Base-by-base conservation (phyloP, 176 grass and related monocot genomes). In the Eleusine indica region DNA sequence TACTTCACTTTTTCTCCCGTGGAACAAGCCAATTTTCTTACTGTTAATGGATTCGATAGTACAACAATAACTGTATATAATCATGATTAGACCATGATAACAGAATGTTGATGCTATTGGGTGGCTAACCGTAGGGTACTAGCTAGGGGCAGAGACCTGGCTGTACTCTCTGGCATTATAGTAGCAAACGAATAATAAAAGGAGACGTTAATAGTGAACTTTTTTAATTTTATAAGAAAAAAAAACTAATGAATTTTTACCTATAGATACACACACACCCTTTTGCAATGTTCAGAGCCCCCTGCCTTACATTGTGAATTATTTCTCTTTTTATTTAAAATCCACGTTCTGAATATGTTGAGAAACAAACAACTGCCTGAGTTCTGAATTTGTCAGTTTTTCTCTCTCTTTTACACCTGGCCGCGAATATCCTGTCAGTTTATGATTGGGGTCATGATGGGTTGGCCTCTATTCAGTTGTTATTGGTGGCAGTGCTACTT, bases 401-500 rank as follows among this genome's bases (percentile, higher is more conserved):
- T 53, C 66, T 71, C 41, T 15, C 40, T 29, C 22, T 30, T 62
- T 63, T 80, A 82, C 73, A 89, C 56, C 65, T 79, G 9, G 21
- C 44, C 52, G 53, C n/a, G 67, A 91, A 85, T 82, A 69, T 86
- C 74, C 46, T 76, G 71, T 83, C 5, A 52, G 28, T 71, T 66
- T 71, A 80, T 80, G 72, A 76, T 87, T 81, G 66, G 21, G 3
- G 32, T 43, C 39, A 74, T 74, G 42, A 44, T 70, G 30, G 63
- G 53, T 60, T 41, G 40, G 54, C 43, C 65, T 32, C 19, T 61
- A 62, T 53, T 53, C 51, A 52, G 64, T 63, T 54, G 47, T 39
- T 68, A 53, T 65, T 39, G 43, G 63, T 35, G 5, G 64, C 46
- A 67, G n/a, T 3, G 39, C 16, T 21, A 7, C 44, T 47, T 47